Conservation (phyloP, 2,329 filamentous ascomycete species). For the Claviceps spartinae region DNA sequence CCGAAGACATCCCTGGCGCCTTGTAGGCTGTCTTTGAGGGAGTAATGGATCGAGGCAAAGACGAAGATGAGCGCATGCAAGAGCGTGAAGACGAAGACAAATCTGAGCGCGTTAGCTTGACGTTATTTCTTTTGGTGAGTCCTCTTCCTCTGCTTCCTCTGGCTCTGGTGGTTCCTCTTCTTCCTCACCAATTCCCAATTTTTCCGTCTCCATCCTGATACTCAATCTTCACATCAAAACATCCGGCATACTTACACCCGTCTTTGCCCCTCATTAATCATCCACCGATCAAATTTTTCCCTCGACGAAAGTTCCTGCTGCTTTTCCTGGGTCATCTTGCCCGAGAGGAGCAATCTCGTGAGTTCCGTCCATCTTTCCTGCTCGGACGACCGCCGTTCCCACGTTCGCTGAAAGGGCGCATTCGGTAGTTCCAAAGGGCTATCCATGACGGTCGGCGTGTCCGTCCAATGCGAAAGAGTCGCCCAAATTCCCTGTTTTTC, state of each 20-base stretch:
- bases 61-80: slow-evolving; percentile 65
- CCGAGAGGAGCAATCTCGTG: slow-evolving; percentile 69
- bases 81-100: slow-evolving; percentile 62
- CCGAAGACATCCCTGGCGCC: slow-evolving; percentile 55
- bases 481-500: background rate
- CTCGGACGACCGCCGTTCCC: slow-evolving; percentile 55
- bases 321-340: slow-evolving; percentile 64
- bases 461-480: background rate
- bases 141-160: too few species aligned
- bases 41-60: slow-evolving; percentile 70
- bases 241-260: slow-evolving; percentile 46
- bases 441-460: slow-evolving; percentile 12
- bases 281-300: slow-evolving; percentile 72
- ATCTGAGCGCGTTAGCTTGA: slow-evolving; percentile 29
- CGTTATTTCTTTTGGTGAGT: too few species aligned
- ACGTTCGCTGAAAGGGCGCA: slow-evolving; percentile 20
- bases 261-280: slow-evolving; percentile 78
- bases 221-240: too few species aligned
- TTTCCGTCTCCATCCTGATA: too few species aligned
- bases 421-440: slow-evolving; percentile 15
- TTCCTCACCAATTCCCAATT: too few species aligned
- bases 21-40: slow-evolving; percentile 61
- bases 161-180: too few species aligned
- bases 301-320: slow-evolving; percentile 53
- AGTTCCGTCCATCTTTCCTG: slow-evolving; percentile 71